A percentile compares a stretch with the other conserved stretches of the same genome.
Conservation (phyloP, 2,329 filamentous ascomycete species). For the Pseudogymnoascus sp. region DNA sequence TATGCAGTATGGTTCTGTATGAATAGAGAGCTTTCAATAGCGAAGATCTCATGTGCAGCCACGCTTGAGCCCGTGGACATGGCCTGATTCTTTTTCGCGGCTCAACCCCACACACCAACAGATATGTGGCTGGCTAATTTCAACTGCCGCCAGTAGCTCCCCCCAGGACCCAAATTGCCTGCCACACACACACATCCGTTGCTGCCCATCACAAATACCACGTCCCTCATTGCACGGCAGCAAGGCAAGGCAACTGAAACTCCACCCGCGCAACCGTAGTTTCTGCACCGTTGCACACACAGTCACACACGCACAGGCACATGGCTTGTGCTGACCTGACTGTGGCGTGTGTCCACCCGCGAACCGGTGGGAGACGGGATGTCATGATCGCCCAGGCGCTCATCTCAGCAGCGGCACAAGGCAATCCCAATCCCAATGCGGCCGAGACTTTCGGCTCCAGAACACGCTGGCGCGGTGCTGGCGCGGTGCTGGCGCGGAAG, state of each 20-base stretch:
- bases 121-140: background rate
- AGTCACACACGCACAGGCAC: background rate
- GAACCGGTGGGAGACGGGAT: background rate
- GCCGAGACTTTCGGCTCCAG: background rate
- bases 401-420: background rate
- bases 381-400: background rate
- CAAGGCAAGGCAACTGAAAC: background rate
- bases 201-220: constrained; percentile 6
- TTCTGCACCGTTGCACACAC: constrained; percentile 1
- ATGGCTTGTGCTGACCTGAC: background rate
- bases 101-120: background rate
- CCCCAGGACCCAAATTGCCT: background rate
- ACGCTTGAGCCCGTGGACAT: background rate
- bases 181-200: background rate
- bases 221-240: background rate
- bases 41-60: background rate
- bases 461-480: background rate
- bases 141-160: constrained; percentile 1
- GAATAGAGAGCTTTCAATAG: background rate
- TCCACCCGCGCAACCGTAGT: background rate
- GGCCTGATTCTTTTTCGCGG: background rate
- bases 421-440: background rate
- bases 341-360: background rate
- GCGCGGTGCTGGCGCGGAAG: background rate
- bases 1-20: background rate